Evolutionary conservation across 2,329 filamentous ascomycete species (phyloP).

Genomic region (Neopestalotiopsis rosae): DNA sequence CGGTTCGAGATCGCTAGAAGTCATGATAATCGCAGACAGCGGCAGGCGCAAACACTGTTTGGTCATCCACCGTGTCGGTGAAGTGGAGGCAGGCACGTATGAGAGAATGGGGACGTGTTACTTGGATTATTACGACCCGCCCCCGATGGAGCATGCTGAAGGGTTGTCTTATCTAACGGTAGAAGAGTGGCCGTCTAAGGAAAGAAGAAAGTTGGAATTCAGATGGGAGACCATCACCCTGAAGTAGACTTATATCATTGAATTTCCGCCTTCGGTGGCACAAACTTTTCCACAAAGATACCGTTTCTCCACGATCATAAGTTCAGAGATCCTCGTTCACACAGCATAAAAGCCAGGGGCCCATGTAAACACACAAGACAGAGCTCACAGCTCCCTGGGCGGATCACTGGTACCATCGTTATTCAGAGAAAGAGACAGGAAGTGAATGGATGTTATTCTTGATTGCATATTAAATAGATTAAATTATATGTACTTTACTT

Average conservation of each 20-base stretch:
- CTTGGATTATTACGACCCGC: background rate
- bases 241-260: background rate
- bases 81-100: background rate
- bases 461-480: background rate
- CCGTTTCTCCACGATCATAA: too few species aligned
- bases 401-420: too few species aligned
- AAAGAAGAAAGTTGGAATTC: background rate
- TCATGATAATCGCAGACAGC: background rate
- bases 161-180: background rate
- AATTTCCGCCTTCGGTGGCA: too few species aligned
- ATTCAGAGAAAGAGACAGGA: too few species aligned
- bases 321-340: too few species aligned
- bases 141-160: background rate
- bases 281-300: too few species aligned
- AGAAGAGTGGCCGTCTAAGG: too few species aligned
- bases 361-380: too few species aligned
- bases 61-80: background rate
- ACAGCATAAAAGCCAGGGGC: too few species aligned
- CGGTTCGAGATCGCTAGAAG: background rate
- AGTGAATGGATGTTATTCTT: background rate
- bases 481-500: background rate
- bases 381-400: too few species aligned
- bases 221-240: background rate
- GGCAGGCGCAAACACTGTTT: background rate
- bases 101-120: background rate